Base-by-base conservation (phyloP, 1,284 basidiomycete species). In the Porodaedalea pini region DNA sequence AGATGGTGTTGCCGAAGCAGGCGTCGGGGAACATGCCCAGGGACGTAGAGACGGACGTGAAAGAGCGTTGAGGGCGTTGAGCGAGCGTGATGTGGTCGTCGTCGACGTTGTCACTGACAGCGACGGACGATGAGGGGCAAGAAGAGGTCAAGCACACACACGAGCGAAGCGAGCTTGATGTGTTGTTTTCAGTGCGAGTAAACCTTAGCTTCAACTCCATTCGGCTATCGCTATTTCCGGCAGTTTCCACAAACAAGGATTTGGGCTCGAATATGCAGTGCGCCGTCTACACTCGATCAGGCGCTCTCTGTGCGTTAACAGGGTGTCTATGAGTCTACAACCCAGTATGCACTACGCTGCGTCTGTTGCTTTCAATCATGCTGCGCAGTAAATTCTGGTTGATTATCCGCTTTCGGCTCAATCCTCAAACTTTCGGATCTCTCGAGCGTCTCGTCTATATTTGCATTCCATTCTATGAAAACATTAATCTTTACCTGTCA, bases 21-120 rank as follows among this genome's bases (percentile, higher is more conserved):
- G 51, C 15, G 40, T 54, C 29, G 21, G 19, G 19, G 40, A 50
- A 39, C 57, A 58, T 54, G 52, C 49, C 39, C 57, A 49, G 27
- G 39, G 41, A 40, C 52, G 53, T 54, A 51, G 40, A 54, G 53
- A 54, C 52, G 47, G 57, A 45, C 52, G 57, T 59, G 56, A 54
- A 53, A 51, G 48, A 59, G 48, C 37, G 57, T 55, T 50, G 37
- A 11, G 23, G 32, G 40, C 52, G 57, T 59, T 29, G 57, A 45
- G 39, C 36, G 40, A 37, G 48, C 47, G 52, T 59, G 36, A 13
- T 19, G 34, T 8, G n/a, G 53, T 41, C 53, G 52, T 54, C 39
- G 45, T 13, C 29, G 44, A 27, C 34, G 36, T 44, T 17, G 52
- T 49, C 47, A 34, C 25, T 23, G 8, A 36, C 17, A 29, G 43